Evolutionary conservation across 768 basidiomycete genomes (phyloP).

Genomic region (Agrocybe chaxingu): DNA sequence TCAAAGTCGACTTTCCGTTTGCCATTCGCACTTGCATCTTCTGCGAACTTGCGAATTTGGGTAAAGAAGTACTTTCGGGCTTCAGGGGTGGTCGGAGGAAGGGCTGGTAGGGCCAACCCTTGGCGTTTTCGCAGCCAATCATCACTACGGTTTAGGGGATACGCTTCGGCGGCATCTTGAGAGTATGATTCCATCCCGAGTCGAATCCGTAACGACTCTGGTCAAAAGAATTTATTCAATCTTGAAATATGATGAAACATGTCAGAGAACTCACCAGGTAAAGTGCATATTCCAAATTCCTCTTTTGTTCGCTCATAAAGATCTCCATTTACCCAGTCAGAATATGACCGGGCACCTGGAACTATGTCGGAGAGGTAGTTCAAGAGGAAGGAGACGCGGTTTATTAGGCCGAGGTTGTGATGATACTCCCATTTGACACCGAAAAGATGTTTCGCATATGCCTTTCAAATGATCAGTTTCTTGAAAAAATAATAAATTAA

Average conservation of each 20-base stretch:
- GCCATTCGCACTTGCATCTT: not conserved
- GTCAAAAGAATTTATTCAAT: too few relatives aligned
- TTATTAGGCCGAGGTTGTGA: slow-evolving; percentile 15
- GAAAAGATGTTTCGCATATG: slow-evolving; percentile 14
- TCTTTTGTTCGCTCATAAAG: slow-evolving; percentile 17
- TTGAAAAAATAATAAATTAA: too few relatives aligned
- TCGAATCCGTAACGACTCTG: slow-evolving; percentile 3
- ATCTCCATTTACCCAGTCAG: slow-evolving; percentile 22
- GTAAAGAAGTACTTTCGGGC: not conserved
- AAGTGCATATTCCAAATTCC: slow-evolving; percentile 18
- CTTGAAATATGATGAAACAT: too few relatives aligned
- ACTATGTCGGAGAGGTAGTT: too few relatives aligned
- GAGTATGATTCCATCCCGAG: slow-evolving; percentile 10
- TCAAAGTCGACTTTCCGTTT: not conserved
- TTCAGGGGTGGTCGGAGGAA: slow-evolving; percentile 12
- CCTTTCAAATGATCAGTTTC: too few relatives aligned
- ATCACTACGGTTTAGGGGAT: slow-evolving; percentile 13
- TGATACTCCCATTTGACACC: slow-evolving; percentile 20
- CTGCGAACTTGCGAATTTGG: not conserved
- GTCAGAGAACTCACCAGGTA: slow-evolving; percentile 17
- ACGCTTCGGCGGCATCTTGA: not conserved
- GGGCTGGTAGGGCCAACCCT: slow-evolving; percentile 18
- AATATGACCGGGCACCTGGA: slow-evolving; percentile 17
- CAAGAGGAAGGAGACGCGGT: slow-evolving; percentile 17
- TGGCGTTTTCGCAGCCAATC: slow-evolving; percentile 19